Evolutionary conservation across 306 rosid species (phyloP), one percentile per base, ranked within the genome.

Genomic region (Acacia acuminata): DNA sequence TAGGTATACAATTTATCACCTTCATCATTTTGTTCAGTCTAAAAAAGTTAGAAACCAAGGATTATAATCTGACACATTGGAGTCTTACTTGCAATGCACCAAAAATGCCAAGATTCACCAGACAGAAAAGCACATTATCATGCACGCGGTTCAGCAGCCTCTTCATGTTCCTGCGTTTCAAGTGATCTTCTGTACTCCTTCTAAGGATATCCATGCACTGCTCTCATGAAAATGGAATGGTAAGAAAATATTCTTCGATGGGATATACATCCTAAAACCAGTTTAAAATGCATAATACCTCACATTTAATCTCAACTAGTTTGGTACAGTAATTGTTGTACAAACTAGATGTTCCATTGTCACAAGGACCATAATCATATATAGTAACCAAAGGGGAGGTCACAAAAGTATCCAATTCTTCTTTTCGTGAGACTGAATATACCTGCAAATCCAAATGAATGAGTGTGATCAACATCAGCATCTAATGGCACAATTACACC

Each of bases 41-140:
- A 71, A 76, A 79, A 24, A 48, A 22, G 71, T 76, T 22, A 66
- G 81, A 69, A 78, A 82, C 27, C 36, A 79, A 63, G 73, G 71
- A 30, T 63, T 77, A 73, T 17, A 73, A 85, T 63, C 40, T 15
- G 50, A 84, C 75, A 47, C 75, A 82, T 63, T 8, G 36, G 43
- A 42, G 30, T 25, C 90, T 92, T 89, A 93, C 99, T 86, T 90
- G 93, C 76, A 86, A 82, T 16, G 96, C 97, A 81, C 99, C 99
- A 90, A 90, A 90, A 81, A 92, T 78, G 86, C 99, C 99, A 87
- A 96, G 97, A 83, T 75, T 88, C 60, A 27, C 78, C 86, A 96
- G 82, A 82, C 97, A 88, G 84, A 92, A 90, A 58, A 84, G 15
- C 83, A 96, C 77, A 87, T 88, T 96, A 22, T 93, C 92, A 81